These are phyloP conservation scores for Hypoxylon sp. DNA, from an alignment of 2,329 filamentous ascomycete species.

Conservation along the genomic window DNA sequence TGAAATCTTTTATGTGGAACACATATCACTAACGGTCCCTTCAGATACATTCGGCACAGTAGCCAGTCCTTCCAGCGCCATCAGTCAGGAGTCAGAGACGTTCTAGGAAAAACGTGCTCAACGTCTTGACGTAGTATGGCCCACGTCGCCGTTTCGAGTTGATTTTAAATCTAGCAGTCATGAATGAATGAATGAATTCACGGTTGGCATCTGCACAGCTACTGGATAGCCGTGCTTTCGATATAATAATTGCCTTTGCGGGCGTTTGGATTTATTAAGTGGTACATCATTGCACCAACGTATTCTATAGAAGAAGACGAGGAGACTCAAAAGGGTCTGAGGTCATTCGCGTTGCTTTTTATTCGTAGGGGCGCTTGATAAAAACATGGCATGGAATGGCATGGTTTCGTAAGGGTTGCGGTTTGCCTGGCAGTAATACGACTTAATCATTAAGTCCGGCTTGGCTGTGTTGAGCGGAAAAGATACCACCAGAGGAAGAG, in stretches of 20 bases:
- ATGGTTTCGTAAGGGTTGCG: constrained; percentile 11
- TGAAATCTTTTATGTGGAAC: background rate
- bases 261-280: constrained; percentile 21
- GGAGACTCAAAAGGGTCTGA: constrained; percentile 17
- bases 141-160: constrained; percentile 45
- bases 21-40: constrained; percentile 3
- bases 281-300: constrained; percentile 22
- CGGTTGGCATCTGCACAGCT: constrained; percentile 24
- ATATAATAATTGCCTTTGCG: constrained; percentile 35
- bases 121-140: constrained; percentile 41
- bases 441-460: constrained; percentile 7
- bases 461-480: background rate
- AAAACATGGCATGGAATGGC: constrained; percentile 22
- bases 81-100: constrained; percentile 62
- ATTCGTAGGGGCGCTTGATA: constrained; percentile 13
- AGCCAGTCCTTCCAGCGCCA: constrained; percentile 46
- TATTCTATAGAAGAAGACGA: constrained; percentile 19
- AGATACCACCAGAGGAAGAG: constrained; percentile 24
- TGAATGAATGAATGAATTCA: constrained; percentile 23
- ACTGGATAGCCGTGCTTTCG: constrained; percentile 29
- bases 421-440: background rate
- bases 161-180: constrained; percentile 40
- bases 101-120: constrained; percentile 54
- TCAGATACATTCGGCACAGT: constrained; percentile 63
- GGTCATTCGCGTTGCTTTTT: constrained; percentile 10